A percentile compares a stretch with the other conserved stretches of the same genome.
These are phyloP conservation scores for Mortierella antarctica DNA, from an alignment of 192 early-diverging fungal species.

Conservation along the genomic window DNA sequence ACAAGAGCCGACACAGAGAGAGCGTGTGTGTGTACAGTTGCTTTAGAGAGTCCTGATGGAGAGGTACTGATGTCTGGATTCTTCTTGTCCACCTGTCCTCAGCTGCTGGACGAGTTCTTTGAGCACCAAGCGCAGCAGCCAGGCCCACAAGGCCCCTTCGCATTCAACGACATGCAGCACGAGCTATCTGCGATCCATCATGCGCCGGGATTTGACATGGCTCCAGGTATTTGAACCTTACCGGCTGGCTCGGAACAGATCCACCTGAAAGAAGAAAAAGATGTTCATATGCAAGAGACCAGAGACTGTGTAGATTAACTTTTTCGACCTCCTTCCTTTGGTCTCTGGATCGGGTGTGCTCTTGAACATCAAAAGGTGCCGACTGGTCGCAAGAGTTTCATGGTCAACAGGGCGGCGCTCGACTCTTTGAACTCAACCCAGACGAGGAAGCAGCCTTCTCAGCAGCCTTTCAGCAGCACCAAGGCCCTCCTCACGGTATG, in stretches of 20 bases:
- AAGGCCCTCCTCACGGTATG: constrained; percentile 44
- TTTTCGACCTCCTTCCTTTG: not conserved
- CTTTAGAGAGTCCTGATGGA: too few species aligned
- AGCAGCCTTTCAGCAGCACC: constrained; percentile 55
- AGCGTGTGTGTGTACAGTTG: too few species aligned
- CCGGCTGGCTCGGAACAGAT: not conserved
- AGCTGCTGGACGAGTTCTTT: constrained; percentile 49
- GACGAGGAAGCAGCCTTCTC: constrained; percentile 64
- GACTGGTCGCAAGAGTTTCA: constrained; percentile 60
- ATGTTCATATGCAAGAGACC: not conserved
- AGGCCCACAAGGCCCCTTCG: constrained; percentile 32
- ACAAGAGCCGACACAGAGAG: not conserved
- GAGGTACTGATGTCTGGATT: too few species aligned
- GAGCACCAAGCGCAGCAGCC: constrained; percentile 42
- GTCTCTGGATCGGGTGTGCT: not conserved
- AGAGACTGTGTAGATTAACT: not conserved
- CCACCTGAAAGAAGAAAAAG: not conserved
- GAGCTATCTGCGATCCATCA: constrained; percentile 45
- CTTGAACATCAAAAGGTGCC: constrained; percentile 13
- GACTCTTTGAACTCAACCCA: constrained; percentile 60
- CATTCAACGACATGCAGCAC: constrained; percentile 46
- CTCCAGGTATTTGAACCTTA: constrained; percentile 19
- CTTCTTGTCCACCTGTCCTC: not conserved
- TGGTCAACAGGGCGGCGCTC: constrained; percentile 30
- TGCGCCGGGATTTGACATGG: constrained; percentile 39